Conservation (phyloP, 345 rosid genomes). For the Orychophragmus violaceus region DNA sequence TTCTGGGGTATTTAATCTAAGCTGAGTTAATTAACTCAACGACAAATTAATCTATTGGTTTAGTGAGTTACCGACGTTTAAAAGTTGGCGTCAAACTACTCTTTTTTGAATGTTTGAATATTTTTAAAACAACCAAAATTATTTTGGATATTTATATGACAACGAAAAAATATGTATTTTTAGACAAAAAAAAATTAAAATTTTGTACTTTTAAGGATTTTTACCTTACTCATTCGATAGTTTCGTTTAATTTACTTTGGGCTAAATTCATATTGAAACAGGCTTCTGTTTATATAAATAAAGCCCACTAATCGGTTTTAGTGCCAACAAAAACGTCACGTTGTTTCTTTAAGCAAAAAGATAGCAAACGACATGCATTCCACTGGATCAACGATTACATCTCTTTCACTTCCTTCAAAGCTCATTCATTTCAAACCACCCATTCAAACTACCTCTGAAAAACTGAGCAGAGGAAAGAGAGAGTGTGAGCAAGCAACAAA, state of each 20-base stretch:
- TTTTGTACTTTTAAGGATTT: background rate
- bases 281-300: background rate
- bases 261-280: background rate
- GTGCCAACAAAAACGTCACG: background rate
- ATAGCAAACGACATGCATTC: conserved; percentile 17
- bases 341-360: background rate
- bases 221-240: background rate
- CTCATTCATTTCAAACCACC: conserved; percentile 26
- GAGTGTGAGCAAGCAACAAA: conserved; percentile 1
- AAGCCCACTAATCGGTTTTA: background rate
- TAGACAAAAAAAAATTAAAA: background rate
- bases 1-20: too few species aligned
- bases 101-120: too few species aligned
- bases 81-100: too few species aligned
- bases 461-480: background rate
- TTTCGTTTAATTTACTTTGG: background rate
- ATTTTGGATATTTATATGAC: too few species aligned
- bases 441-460: conserved; percentile 12
- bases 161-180: too few species aligned
- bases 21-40: too few species aligned
- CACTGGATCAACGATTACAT: conserved; percentile 14
- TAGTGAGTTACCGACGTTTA: too few species aligned
- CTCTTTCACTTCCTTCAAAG: background rate
- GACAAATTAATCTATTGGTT: too few species aligned
- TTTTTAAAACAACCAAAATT: too few species aligned